Base-by-base conservation (phyloP, 2,329 filamentous ascomycete genomes). In the Colletotrichum trifolii region DNA sequence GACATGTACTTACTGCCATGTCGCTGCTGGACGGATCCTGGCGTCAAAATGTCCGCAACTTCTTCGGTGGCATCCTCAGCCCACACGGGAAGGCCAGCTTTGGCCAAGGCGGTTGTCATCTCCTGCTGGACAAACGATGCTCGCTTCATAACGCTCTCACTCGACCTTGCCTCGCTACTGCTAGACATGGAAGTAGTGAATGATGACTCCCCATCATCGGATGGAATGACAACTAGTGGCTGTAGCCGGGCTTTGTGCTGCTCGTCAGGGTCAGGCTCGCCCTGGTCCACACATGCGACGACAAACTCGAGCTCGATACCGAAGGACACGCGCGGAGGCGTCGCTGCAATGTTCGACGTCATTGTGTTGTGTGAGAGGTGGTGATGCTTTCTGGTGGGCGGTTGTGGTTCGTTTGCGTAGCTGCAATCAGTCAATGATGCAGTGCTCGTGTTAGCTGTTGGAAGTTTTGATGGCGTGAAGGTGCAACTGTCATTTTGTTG, bases 271-370 rank as follows among this genome's bases (percentile, higher is more conserved):
- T 74, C 73, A 8, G 39, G 11, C 4, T 67, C 67, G 11, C 55
- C 60, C 9, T 45, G 54, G 10, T 39, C n/a, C 4, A 70, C 25
- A 33, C 67, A 66, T 50, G 72, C 62, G 25, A 66, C 66, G 45
- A 71, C 54, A 58, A 69, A 69, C 63, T 70, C 70, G 34, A 73
- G 68, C 56, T 76, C 74, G 15, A 75, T 58, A 13, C 75, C 73
- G 10, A 73, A 69, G 2, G 72, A 76, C 13, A 69, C 67, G 17
- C 67, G 69, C 39, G 69, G 60, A 11, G 60, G 56, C 36, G 53
- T 63, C 15, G 65, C 58, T 17, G 53, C 13, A 8, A 15, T 53
- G 42, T 13, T 15, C 8, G 35, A 9, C 15, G 12, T n/a, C 59
- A 63, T 63, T 13, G 35, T 33, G 43, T 8, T 40, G 13, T 11